Base-by-base conservation (phyloP, 257 asterid species). In the Mentha longifolia region DNA sequence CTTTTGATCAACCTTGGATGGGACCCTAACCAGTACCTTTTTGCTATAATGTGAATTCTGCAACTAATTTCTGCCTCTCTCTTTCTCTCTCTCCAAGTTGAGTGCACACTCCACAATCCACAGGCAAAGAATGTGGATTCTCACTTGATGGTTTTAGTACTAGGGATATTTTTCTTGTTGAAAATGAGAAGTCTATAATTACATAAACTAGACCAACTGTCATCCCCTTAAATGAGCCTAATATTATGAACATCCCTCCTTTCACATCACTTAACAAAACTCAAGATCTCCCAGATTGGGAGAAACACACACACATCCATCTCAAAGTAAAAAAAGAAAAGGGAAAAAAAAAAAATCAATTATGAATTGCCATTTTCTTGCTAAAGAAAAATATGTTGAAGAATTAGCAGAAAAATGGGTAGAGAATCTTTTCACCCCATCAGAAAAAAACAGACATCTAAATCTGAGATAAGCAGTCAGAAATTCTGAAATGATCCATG, bases 351-450 rank as follows among this genome's bases (percentile, higher is more conserved):
- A 25, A 55, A 55, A 55, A 1, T 4, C 37, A 55, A 28, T 25
- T 58, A 51, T 68, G 45, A 37, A 35, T 28, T 57, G 57, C 59
- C 12, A 62, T 17, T 63, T 41, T 66, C 37, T 47, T 69, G 71
- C 37, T 43, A 70, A 65, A 49, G 55, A 35, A 6, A 47, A 74
- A 37, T 7, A 35, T 52, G 47, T 58, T 22, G 10, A 50, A 50
- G 42, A 61, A 73, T 35, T 45, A 39, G 78, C 68, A 72, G 73
- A 61, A 49, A 41, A n/a, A 7, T 35, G 43, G 69, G 41, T 56
- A 65, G 55, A 70, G 77, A 75, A 75, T 45, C 69, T 15, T 39
- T 63, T 62, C 45, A 41, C 55, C 78, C 72, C 63, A 33, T 46
- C 75, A 67, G 35, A 11, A 4, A 22, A 22, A 22, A 52, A 20